Percentiles rank a stretch among this genome's conserved stretches.
Conservation (phyloP, 208 protist genomes). For the Pavlovales sp. region DNA sequence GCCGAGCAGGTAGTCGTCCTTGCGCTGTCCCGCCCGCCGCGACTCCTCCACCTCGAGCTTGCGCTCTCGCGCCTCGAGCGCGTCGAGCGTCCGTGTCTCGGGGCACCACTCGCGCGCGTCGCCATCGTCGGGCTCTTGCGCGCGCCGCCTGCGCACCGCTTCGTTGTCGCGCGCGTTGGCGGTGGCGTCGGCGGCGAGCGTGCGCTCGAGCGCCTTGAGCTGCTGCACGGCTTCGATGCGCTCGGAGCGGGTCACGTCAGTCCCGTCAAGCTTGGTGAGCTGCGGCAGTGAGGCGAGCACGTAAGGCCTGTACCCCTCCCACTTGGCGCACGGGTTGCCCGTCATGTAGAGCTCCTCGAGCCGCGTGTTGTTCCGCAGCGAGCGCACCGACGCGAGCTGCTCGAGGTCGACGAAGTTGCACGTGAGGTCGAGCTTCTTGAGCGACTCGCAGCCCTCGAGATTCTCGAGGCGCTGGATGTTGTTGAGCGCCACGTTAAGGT, state of each 20-base stretch:
- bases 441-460: slow-evolving; percentile 81
- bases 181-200: not conserved
- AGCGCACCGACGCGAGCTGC: slow-evolving; percentile 73
- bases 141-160: not conserved
- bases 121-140: not conserved
- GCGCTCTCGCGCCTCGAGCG: slow-evolving; percentile 10
- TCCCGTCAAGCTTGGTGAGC: slow-evolving; percentile 76
- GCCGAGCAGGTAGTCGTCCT: slow-evolving; percentile 68
- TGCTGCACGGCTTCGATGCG: slow-evolving; percentile 79
- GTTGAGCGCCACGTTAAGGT: slow-evolving; percentile 94
- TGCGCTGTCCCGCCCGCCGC: slow-evolving; percentile 11
- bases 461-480: slow-evolving; percentile 85
- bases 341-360: slow-evolving; percentile 82
- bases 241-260: slow-evolving; percentile 69
- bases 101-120: slow-evolving; percentile 28
- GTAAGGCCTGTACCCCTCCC: slow-evolving; percentile 79
- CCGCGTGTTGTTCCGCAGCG: slow-evolving; percentile 73
- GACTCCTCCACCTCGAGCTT: slow-evolving; percentile 16
- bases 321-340: slow-evolving; percentile 85
- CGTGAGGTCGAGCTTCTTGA: slow-evolving; percentile 92
- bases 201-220: not conserved
- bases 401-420: slow-evolving; percentile 86
- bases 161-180: not conserved
- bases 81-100: slow-evolving; percentile 6
- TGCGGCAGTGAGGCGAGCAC: slow-evolving; percentile 83